Conservation (phyloP, 2,329 filamentous ascomycete species). For the Neodidymelliopsis sp. region DNA sequence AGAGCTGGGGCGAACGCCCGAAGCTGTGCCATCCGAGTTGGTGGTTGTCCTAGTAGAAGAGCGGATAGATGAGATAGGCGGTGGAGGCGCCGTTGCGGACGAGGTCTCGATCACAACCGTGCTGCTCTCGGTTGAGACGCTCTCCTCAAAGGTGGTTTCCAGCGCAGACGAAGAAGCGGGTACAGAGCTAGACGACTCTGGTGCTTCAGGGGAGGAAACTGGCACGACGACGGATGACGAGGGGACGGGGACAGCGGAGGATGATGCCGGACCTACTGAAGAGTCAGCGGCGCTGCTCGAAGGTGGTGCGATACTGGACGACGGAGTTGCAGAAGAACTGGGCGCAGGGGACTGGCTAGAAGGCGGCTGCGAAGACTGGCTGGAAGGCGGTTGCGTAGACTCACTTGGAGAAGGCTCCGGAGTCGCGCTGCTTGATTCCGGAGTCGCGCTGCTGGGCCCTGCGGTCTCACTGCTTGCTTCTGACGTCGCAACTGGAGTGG, state of each 20-base stretch:
- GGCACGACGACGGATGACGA: background rate
- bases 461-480: constrained; percentile 22
- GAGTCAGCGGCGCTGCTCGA: constrained; percentile 24
- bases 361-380: constrained; percentile 2
- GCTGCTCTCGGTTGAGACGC: background rate
- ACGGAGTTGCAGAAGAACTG: background rate
- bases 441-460: constrained; percentile 15
- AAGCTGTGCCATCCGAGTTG: constrained; percentile 10
- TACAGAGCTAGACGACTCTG: background rate
- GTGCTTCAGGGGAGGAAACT: background rate
- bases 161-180: background rate
- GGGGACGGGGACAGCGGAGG: background rate
- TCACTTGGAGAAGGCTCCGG: constrained; percentile 16
- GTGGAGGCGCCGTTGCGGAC: background rate
- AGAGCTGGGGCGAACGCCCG: constrained; percentile 7
- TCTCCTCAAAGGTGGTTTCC: background rate
- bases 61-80: constrained; percentile 5
- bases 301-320: constrained; percentile 8
- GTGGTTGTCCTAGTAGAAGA: constrained; percentile 13
- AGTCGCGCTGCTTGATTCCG: constrained; percentile 13
- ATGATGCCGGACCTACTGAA: constrained; percentile 17
- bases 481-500: constrained; percentile 3
- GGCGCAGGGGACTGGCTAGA: background rate
- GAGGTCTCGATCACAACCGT: background rate
- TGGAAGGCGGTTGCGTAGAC: constrained; percentile 3